A percentile compares a stretch with the other conserved stretches of the same genome.
phyloP scores from a whole-genome alignment of 495 filamentous ascomycete species.

The Tetracladium setigerum region DNA sequence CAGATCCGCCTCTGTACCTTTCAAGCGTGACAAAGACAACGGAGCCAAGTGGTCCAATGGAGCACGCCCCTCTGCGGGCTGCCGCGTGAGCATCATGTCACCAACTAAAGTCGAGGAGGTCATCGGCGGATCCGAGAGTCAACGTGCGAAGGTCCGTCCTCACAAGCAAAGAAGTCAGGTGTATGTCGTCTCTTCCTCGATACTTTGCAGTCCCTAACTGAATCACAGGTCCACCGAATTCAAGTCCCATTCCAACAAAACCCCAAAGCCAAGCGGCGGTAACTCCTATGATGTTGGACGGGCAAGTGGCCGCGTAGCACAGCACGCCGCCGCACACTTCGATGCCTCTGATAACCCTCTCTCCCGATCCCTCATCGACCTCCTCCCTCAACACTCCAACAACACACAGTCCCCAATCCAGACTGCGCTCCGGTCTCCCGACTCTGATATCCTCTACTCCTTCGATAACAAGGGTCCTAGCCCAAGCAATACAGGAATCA shows the following conservation, averaged over 20 bases:
- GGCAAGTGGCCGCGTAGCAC: background rate
- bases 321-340: slow-evolving; percentile 11
- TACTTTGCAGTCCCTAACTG: too few species aligned
- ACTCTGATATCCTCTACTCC: slow-evolving; percentile 14
- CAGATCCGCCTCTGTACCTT: slow-evolving; percentile 10
- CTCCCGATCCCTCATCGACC: slow-evolving; percentile 20
- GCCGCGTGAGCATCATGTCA: background rate
- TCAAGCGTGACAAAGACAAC: slow-evolving; percentile 21
- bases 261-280: slow-evolving; percentile 10
- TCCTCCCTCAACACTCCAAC: slow-evolving; percentile 17
- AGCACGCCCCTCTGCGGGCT: slow-evolving; percentile 4
- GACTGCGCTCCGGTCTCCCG: slow-evolving; percentile 9
- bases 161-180: background rate
- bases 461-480: slow-evolving; percentile 17
- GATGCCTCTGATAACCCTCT: slow-evolving; percentile 13
- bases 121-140: background rate
- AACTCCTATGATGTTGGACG: background rate
- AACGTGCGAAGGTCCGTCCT: background rate
- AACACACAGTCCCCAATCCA: slow-evolving; percentile 16
- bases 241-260: slow-evolving; percentile 19
- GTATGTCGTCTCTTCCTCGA: background rate
- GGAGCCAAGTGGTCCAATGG: slow-evolving; percentile 18
- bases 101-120: background rate
- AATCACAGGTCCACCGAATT: background rate
- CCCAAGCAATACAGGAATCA: slow-evolving; percentile 11